These are phyloP conservation scores for Dactylis glomerata DNA, from an alignment of 176 grass and related monocot species.

Conservation along the genomic window DNA sequence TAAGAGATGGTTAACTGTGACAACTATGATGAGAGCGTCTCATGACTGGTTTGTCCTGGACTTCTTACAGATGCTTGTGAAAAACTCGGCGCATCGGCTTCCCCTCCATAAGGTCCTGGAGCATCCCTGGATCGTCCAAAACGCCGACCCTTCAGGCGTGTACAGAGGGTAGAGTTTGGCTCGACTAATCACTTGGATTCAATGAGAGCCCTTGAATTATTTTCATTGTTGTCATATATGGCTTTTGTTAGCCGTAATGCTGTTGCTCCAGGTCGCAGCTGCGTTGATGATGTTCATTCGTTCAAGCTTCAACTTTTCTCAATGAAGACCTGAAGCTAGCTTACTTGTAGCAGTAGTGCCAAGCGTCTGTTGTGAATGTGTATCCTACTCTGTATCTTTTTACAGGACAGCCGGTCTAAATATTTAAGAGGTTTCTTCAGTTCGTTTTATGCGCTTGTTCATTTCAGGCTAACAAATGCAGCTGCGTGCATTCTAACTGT, in stretches of 20 bases:
- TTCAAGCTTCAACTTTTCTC: slow-evolving; percentile 25
- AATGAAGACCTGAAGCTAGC: background rate
- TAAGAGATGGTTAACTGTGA: background rate
- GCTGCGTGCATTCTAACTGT: background rate
- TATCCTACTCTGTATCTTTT: slow-evolving; percentile 7
- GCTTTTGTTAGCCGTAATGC: background rate
- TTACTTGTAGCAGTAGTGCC: background rate
- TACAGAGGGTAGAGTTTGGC: slow-evolving; percentile 43
- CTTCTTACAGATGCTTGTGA: slow-evolving; percentile 84
- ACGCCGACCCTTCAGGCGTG: slow-evolving; percentile 74
- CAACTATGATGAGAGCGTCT: background rate
- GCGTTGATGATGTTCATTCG: background rate
- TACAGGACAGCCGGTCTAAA: background rate
- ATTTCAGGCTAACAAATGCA: too few species aligned
- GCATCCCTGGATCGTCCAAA: slow-evolving; percentile 94
- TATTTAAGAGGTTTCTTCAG: background rate
- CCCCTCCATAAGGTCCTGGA: slow-evolving; percentile 80
- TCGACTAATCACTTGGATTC: background rate
- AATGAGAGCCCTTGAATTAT: background rate
- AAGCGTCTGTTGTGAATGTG: background rate
- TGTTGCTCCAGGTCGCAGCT: too few species aligned
- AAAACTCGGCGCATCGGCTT: slow-evolving; percentile 49
- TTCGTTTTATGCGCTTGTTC: too few species aligned
- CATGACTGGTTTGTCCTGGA: background rate
- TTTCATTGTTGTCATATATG: slow-evolving; percentile 16